Percentiles rank a stretch among this genome's conserved stretches.
Evolutionary conservation across 331 rosid genomes (phyloP).

Genomic region (Quercus tomentella): DNA sequence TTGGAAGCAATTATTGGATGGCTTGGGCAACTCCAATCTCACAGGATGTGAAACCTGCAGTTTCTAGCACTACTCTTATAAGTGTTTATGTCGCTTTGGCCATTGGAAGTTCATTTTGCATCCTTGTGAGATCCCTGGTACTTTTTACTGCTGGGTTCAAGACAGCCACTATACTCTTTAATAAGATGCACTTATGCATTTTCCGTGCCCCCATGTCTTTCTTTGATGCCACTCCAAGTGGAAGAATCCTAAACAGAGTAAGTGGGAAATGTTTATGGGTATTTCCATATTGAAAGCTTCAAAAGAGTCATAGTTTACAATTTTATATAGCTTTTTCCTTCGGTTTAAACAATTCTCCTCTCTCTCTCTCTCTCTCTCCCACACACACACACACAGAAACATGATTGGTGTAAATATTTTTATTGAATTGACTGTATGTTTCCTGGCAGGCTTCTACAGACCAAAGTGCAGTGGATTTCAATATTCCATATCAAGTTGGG

Average conservation of each 20-base stretch:
- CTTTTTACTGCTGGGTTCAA: constrained; percentile 51
- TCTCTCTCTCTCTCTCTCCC: background rate
- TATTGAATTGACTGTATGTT: background rate
- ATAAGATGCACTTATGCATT: constrained; percentile 65
- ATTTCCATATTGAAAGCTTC: background rate
- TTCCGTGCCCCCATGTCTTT: constrained; percentile 82
- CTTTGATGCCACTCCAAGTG: constrained; percentile 83
- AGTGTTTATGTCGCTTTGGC: constrained; percentile 60
- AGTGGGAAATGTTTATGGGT: constrained; percentile 10
- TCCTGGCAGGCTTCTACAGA: constrained; percentile 79
- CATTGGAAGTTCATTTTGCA: constrained; percentile 54
- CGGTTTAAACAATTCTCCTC: background rate
- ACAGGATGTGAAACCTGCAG: constrained; percentile 35
- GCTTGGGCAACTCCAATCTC: constrained; percentile 81
- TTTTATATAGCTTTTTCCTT: background rate
- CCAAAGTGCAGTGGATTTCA: constrained; percentile 66
- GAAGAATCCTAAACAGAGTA: constrained; percentile 64
- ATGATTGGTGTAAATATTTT: background rate
- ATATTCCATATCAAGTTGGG: constrained; percentile 40
- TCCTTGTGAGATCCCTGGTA: constrained; percentile 44
- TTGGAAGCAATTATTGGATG: constrained; percentile 95
- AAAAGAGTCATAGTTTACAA: background rate
- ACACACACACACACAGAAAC: background rate
- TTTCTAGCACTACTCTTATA: constrained; percentile 41
- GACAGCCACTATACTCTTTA: constrained; percentile 69